Conservation (phyloP, 306 rosid species). For the Prinsepia uniflora region DNA sequence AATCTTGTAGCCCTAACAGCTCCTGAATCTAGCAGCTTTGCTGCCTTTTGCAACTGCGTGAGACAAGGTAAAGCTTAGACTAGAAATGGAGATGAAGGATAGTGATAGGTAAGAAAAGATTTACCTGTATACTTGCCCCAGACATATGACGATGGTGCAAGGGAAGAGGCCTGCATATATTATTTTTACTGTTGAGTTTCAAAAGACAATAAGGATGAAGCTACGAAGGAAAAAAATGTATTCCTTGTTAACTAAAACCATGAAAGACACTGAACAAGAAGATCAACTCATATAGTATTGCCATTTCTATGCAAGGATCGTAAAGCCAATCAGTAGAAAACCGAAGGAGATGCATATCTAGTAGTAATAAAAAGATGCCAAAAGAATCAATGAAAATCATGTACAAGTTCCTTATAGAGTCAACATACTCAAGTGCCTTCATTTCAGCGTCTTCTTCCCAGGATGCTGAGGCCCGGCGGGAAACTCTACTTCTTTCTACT, state of each 20-base stretch:
- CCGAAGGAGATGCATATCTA: neutral
- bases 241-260: neutral
- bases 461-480: constrained; percentile 76
- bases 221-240: neutral
- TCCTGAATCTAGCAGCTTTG: constrained; percentile 83
- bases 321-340: no score
- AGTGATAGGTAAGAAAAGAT: constrained; percentile 14
- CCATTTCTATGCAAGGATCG: no score
- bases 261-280: neutral
- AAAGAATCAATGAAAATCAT: neutral
- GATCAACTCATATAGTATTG: no score
- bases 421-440: constrained; percentile 86
- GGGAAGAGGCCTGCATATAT: constrained; percentile 76
- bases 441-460: constrained; percentile 97
- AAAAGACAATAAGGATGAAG: neutral
- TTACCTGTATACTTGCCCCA: constrained; percentile 84
- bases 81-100: constrained; percentile 12
- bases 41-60: constrained; percentile 84
- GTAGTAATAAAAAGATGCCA: neutral
- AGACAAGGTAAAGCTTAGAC: constrained; percentile 26
- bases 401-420: constrained; percentile 12
- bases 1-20: constrained; percentile 97
- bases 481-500: constrained; percentile 76
- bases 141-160: constrained; percentile 88
- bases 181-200: constrained; percentile 17